A percentile compares a stretch with the other conserved stretches of the same genome.
Conservation (phyloP, 2,329 filamentous ascomycete species). For the Hymenoscyphus salicellus region DNA sequence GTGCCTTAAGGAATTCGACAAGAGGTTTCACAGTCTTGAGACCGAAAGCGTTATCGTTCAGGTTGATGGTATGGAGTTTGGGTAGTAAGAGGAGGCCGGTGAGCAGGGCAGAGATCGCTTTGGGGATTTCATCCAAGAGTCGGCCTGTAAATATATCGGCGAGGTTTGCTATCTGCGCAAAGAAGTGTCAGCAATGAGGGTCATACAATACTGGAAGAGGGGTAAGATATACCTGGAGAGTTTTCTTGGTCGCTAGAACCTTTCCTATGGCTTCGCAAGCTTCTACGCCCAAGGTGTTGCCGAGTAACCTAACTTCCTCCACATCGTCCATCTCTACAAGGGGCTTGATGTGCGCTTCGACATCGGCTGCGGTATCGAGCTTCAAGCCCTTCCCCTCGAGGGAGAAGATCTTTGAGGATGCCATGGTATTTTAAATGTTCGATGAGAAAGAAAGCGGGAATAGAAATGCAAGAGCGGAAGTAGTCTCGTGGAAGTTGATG, state of each 20-base stretch:
- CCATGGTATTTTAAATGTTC: conserved; percentile 45
- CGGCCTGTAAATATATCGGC: conserved; percentile 98
- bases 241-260: conserved; percentile 80
- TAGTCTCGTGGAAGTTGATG: background rate
- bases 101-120: conserved; percentile 79
- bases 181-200: conserved; percentile 13
- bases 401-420: conserved; percentile 68
- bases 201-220: background rate
- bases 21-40: conserved; percentile 91
- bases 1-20: conserved; percentile 83
- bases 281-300: conserved; percentile 88
- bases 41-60: conserved; percentile 97
- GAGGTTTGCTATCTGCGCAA: conserved; percentile 69
- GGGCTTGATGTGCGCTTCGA: conserved; percentile 77
- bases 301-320: conserved; percentile 81
- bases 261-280: conserved; percentile 83
- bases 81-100: conserved; percentile 82
- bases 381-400: conserved; percentile 90
- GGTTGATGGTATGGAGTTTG: conserved; percentile 84
- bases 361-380: conserved; percentile 82
- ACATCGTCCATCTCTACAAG: conserved; percentile 70
- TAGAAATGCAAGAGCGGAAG: background rate
- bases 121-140: conserved; percentile 88
- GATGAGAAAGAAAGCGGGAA: conserved; percentile 8
- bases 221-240: conserved; percentile 57